Conservation (phyloP, 768 basidiomycete species). For the Tylopilus cervinicoccineus region DNA sequence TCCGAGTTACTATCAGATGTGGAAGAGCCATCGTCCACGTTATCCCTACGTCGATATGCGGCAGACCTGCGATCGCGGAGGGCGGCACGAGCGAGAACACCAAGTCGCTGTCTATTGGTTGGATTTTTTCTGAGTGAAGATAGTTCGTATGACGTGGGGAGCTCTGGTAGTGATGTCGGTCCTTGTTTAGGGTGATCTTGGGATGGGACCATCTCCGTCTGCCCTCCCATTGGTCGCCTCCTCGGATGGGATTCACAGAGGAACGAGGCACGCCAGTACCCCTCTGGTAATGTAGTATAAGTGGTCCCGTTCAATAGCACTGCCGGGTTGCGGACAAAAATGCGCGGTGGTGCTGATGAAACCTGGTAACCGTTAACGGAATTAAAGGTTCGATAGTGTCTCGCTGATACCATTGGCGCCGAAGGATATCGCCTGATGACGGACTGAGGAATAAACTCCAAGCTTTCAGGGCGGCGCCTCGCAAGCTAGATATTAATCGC, state of each 20-base stretch:
- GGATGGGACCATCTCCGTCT: neutral
- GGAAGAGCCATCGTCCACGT: constrained; percentile 2
- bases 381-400: neutral
- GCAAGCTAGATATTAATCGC: constrained; percentile 1
- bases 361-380: neutral
- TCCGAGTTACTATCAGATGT: constrained; percentile 17
- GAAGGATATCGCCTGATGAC: constrained; percentile 24
- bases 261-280: constrained; percentile 1
- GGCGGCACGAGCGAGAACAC: constrained; percentile 19
- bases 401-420: neutral
- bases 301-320: constrained; percentile 1
- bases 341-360: neutral
- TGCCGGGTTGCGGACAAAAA: neutral
- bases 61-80: constrained; percentile 17
- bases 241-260: neutral
- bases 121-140: neutral
- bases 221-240: neutral
- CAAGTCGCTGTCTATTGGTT: constrained; percentile 6
- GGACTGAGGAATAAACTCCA: constrained; percentile 25
- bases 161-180: neutral
- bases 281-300: neutral
- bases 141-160: neutral
- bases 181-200: neutral
- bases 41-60: neutral
- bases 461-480: constrained; percentile 18